Evolutionary conservation across 2,329 filamentous ascomycete genomes (phyloP), one percentile per base, ranked within the genome.

Genomic region (Paraphaeosphaeria sporulosa): DNA sequence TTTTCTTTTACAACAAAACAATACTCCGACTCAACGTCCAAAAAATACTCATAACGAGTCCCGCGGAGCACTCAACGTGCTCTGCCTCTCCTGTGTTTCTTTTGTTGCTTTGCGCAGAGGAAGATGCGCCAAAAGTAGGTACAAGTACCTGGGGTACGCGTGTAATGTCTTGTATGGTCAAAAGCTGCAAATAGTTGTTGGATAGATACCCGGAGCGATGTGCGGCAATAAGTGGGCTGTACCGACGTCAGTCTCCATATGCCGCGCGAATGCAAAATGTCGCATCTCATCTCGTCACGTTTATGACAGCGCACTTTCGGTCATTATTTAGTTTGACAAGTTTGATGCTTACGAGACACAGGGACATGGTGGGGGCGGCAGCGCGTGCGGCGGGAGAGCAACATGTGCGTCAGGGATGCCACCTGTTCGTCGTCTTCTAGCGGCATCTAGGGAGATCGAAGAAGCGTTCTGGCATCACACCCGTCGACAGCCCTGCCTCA

Each of bases 1-100:
- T 90, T 87, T 86, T 85, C 64, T 92, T 92, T 91, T 90, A 84
- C 88, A 92, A 92, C 89, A 86, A 91, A 92, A 91, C 90, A 75
- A 73, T 69, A 89, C 85, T 82, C 84, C 89, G 86, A 86, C 87
- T 91, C 89, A 91, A 92, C 89, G 86, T 87, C 87, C 87, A 86
- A 87, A 89, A 85, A 84, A 84, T 84, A 58, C 78, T 82, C 67
- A 43, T 50, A 61, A 72, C 72, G 66, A 70, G 68, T 57, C 78
- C 57, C 72, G 83, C 81, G 83, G 81, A 81, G 83, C 83, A 87
- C 81, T 90, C 87, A 90, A 90, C 88, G 83, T 88, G 85, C 84
- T 74, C 74, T 64, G 68, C 73, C 64, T 65, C 61, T 70, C 70
- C 67, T 75, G 69, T 73, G 64, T 73, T 69, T 68, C 62, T 60